Evolutionary conservation across 768 basidiomycete species (phyloP).

Genomic region (Inosperma sp.): DNA sequence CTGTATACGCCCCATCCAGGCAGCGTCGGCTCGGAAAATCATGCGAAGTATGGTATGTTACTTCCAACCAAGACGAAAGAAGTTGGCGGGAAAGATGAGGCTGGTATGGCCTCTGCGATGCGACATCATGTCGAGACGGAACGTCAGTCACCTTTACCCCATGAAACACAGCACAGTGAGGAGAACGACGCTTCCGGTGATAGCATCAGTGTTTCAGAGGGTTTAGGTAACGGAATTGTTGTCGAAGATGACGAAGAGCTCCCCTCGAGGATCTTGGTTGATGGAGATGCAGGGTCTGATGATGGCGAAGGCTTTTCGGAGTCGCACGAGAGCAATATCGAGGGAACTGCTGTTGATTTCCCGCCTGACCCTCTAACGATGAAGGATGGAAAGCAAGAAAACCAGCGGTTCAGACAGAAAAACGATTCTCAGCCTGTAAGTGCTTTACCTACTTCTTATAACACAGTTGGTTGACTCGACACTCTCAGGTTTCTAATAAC

Average conservation of each 20-base stretch:
- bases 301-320: constrained; percentile 4
- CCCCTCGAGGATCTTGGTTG: constrained; percentile 22
- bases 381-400: background rate
- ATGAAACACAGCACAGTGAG: constrained; percentile 7
- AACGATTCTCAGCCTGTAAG: too few relatives aligned
- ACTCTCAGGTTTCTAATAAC: too few relatives aligned
- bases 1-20: background rate
- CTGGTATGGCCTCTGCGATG: constrained; percentile 3
- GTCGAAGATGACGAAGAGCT: constrained; percentile 45
- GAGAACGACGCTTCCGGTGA: constrained; percentile 5
- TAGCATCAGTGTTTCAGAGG: constrained; percentile 8
- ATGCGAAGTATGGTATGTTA: background rate
- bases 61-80: background rate
- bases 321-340: background rate
- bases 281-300: constrained; percentile 13
- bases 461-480: too few relatives aligned
- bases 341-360: background rate
- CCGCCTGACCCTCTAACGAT: background rate
- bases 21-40: background rate
- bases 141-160: background rate
- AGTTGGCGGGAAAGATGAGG: background rate
- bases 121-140: background rate
- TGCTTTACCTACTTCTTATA: too few relatives aligned
- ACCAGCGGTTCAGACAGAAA: too few relatives aligned
- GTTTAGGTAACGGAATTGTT: constrained; percentile 34